Base-by-base conservation (phyloP, 2,329 filamentous ascomycete genomes). In the Pestalotiopsis sp. region DNA sequence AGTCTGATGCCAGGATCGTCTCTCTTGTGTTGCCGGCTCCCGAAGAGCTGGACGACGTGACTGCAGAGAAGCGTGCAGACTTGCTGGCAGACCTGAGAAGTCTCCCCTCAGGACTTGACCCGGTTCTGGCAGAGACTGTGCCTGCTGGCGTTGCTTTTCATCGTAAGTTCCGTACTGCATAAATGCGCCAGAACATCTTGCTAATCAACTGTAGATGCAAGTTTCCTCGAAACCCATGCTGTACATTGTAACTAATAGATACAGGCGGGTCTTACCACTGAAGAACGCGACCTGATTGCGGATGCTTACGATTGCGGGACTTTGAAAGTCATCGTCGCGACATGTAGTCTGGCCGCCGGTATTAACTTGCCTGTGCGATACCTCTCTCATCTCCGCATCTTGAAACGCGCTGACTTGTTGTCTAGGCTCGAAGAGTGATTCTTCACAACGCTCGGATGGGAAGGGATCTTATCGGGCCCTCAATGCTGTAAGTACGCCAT, bases 281-380 rank as follows among this genome's bases (percentile, higher is more conserved):
- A 94, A 78, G 92, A 94, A 76, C 85, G 92, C 62, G 91, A 93
- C 62, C 79, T 94, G 7, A 85, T 94, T 66, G 89, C 91, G 2
- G 85, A 84, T 44, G 91, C 91, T 13, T 94, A 93, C 71, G 92
- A 94, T 74, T 77, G 81, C 52, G 91, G 92, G 0, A 81, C 86
- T 4, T 76, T 94, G 20, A 90, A 91, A 71, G 88, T 93, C 0
- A 89, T 93, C 65, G 88, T 93, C 17, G 92, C 92, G 48, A 94
- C 92, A 1, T 94, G 91, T 73, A 93, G 91, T 75, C 84, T 94
- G 67, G 92, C 92, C n/a, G 92, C 92, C 14, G 92, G 92, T n/a
- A 93, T 94, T 68, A 94, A 94, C 77, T 80, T 94, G 74, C 76
- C 76, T 4, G 66, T 83, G 69, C 67, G 79, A 70, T 17, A 20